Percentiles rank a stretch among this genome's conserved stretches.
These are phyloP conservation scores for Saururus chinensis DNA, from an alignment of 164 flowering plant genomes.

Conservation along the genomic window DNA sequence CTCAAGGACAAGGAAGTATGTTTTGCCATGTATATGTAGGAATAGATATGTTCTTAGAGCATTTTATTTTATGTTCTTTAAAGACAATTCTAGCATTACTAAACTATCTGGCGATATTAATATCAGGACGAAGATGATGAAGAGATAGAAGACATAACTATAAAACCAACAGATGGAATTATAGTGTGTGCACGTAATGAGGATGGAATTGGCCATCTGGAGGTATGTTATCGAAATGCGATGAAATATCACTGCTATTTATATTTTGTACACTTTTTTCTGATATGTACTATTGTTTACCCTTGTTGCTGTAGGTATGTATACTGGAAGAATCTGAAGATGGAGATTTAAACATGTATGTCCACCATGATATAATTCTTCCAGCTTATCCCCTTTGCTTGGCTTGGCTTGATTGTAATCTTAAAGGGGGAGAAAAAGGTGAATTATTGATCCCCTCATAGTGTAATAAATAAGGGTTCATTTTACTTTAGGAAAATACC, in stretches of 20 bases:
- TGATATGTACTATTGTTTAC: neutral
- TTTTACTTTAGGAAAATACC: neutral
- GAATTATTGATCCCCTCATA: neutral
- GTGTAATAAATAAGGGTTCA: neutral
- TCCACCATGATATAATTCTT: conserved; percentile 73
- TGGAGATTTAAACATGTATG: conserved; percentile 56
- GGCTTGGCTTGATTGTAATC: conserved; percentile 60
- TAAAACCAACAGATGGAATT: conserved; percentile 63
- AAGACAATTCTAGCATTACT: neutral
- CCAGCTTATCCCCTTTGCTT: conserved; percentile 81
- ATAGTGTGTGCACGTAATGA: conserved; percentile 78
- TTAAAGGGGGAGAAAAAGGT: conserved; percentile 32
- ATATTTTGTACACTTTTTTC: neutral
- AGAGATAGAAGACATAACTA: conserved; percentile 66
- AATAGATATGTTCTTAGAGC: neutral
- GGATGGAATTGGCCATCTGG: conserved; percentile 69
- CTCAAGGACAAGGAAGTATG: conserved; percentile 63
- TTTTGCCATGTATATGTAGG: neutral
- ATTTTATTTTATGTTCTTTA: too few species aligned
- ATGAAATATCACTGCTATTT: neutral
- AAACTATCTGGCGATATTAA: neutral
- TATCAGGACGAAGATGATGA: conserved; percentile 77
- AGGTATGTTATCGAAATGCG: conserved; percentile 32
- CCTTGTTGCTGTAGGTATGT: conserved; percentile 44
- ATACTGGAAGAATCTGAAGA: conserved; percentile 54